phyloP scores from a whole-genome alignment of 371 early-diverging fungal species.

The Mucor circinelloides region DNA sequence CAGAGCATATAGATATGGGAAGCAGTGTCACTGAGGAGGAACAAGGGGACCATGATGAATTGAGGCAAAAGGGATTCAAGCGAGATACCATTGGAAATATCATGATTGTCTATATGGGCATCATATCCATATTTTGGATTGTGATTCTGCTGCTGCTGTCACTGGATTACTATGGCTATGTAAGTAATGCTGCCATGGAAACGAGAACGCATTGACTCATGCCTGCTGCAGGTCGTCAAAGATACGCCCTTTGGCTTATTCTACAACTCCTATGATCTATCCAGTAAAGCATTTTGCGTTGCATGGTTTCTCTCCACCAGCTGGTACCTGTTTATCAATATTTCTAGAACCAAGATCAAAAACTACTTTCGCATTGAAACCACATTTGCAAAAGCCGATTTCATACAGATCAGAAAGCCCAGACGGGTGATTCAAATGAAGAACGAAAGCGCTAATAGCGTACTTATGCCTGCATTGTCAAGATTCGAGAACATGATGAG shows the following conservation, averaged over 20 bases:
- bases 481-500: not conserved
- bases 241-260: conserved; percentile 22
- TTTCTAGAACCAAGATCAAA: conserved; percentile 36
- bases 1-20: not conserved
- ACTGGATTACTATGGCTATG: conserved; percentile 64
- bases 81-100: conserved; percentile 45
- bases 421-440: conserved; percentile 53
- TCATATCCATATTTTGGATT: conserved; percentile 58
- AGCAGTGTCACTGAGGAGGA: not conserved
- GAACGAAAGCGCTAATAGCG: not conserved
- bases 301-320: conserved; percentile 64
- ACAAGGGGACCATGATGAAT: not conserved
- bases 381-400: conserved; percentile 37
- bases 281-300: conserved; percentile 63
- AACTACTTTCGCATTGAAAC: conserved; percentile 62
- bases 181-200: conserved; percentile 3
- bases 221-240: conserved; percentile 4
- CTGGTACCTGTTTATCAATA: conserved; percentile 61
- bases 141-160: conserved; percentile 56
- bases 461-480: not conserved
- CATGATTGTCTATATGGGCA: conserved; percentile 40
- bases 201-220: not conserved
- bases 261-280: conserved; percentile 50
- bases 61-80: conserved; percentile 48
- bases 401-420: conserved; percentile 62